These are phyloP conservation scores for Flaveria trinervia DNA, from an alignment of 129 eudicot genomes.

Conservation along the genomic window DNA sequence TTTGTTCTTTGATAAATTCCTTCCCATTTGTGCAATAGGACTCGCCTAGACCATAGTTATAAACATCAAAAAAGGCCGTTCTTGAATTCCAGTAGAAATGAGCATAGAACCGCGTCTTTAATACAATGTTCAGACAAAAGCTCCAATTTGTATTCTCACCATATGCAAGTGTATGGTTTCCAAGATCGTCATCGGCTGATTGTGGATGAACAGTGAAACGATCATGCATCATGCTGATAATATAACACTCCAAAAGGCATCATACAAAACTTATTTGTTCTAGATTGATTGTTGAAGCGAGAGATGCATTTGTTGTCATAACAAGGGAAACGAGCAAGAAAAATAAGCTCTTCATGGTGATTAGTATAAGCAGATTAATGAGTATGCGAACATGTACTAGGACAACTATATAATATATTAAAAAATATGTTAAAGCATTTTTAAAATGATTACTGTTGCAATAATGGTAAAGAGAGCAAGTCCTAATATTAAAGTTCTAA, in stretches of 20 bases:
- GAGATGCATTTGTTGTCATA: neutral
- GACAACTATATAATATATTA: neutral
- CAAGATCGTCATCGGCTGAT: conserved; percentile 15
- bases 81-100: conserved; percentile 24
- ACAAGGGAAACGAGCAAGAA: neutral
- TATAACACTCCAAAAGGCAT: conserved; percentile 12
- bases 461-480: neutral
- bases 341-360: neutral
- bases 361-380: neutral
- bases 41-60: conserved; percentile 1
- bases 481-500: neutral
- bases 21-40: neutral
- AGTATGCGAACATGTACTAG: neutral
- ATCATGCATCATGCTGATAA: neutral
- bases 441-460: neutral
- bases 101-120: conserved; percentile 9
- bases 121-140: neutral
- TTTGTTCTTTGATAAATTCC: neutral
- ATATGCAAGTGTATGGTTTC: conserved; percentile 7
- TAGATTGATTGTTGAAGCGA: neutral
- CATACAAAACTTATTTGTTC: conserved; percentile 6
- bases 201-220: conserved; percentile 20
- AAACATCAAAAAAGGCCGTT: conserved; percentile 18
- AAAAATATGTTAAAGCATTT: neutral
- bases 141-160: conserved; percentile 1